Percentiles rank a stretch among this genome's conserved stretches.
Evolutionary conservation across 2,329 filamentous ascomycete genomes (phyloP).

Genomic region (Alternaria consortialis): DNA sequence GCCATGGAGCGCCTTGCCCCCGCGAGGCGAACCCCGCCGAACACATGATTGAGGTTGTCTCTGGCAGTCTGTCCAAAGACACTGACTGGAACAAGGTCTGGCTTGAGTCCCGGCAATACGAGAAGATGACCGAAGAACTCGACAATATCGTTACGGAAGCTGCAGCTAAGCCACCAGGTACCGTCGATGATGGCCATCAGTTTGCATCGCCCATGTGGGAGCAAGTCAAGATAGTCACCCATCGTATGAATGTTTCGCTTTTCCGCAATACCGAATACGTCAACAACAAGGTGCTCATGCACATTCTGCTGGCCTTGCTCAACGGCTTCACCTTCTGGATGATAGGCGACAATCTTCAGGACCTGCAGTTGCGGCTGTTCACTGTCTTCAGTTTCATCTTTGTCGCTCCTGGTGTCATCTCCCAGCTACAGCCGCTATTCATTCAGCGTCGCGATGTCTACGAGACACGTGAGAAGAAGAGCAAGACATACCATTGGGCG

Average conservation of each 20-base stretch:
- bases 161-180: slow-evolving; percentile 42
- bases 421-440: slow-evolving; percentile 53
- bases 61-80: slow-evolving; percentile 50
- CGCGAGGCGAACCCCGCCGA: slow-evolving; percentile 65
- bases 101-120: slow-evolving; percentile 46
- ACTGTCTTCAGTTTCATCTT: slow-evolving; percentile 59
- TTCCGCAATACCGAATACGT: slow-evolving; percentile 26
- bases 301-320: slow-evolving; percentile 20
- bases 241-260: slow-evolving; percentile 18
- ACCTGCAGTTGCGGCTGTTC: slow-evolving; percentile 53
- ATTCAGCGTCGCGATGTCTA: slow-evolving; percentile 57
- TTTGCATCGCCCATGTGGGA: slow-evolving; percentile 22
- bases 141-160: slow-evolving; percentile 46
- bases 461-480: slow-evolving; percentile 66
- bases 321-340: slow-evolving; percentile 31
- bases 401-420: slow-evolving; percentile 49
- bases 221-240: slow-evolving; percentile 23
- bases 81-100: slow-evolving; percentile 56
- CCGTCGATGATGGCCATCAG: slow-evolving; percentile 48
- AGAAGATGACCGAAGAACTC: slow-evolving; percentile 41
- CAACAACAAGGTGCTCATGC: slow-evolving; percentile 26
- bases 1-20: slow-evolving; percentile 64
- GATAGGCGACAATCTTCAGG: slow-evolving; percentile 33
- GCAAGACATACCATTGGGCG: slow-evolving; percentile 75
- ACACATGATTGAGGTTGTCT: slow-evolving; percentile 82